Conservation (phyloP, 2,329 filamentous ascomycete species). For the Cytospora schulzeri region DNA sequence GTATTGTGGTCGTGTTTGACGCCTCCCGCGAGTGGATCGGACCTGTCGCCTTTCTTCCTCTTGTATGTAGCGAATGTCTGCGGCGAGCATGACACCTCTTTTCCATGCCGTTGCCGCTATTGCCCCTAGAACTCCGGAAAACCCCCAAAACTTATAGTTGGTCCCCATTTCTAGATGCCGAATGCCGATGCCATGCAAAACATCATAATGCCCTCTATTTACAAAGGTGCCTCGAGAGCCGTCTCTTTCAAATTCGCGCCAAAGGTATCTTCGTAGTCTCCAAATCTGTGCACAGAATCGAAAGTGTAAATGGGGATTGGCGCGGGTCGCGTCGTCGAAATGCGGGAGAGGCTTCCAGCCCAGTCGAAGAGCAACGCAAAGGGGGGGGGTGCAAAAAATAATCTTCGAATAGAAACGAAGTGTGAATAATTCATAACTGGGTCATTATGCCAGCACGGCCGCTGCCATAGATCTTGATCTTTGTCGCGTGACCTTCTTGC, state of each 20-base stretch:
- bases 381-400: slow-evolving; percentile 11
- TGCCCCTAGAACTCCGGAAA: slow-evolving; percentile 52
- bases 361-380: slow-evolving; percentile 21
- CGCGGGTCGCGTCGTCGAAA: slow-evolving; percentile 21
- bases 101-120: slow-evolving; percentile 39
- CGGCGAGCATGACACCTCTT: slow-evolving; percentile 40
- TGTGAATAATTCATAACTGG: slow-evolving; percentile 16
- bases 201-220: slow-evolving; percentile 53
- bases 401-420: slow-evolving; percentile 26
- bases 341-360: slow-evolving; percentile 23
- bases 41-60: slow-evolving; percentile 34
- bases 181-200: slow-evolving; percentile 53
- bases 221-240: slow-evolving; percentile 44
- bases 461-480: slow-evolving; percentile 47
- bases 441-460: slow-evolving; percentile 29
- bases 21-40: slow-evolving; percentile 29
- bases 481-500: slow-evolving; percentile 65
- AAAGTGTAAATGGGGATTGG: slow-evolving; percentile 22
- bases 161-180: slow-evolving; percentile 49
- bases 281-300: slow-evolving; percentile 30
- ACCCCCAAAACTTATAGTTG: slow-evolving; percentile 34
- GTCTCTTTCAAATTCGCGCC: slow-evolving; percentile 31
- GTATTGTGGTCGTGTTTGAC: slow-evolving; percentile 25
- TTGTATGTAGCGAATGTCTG: slow-evolving; percentile 48
- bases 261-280: slow-evolving; percentile 26